Percentiles rank a stretch among this genome's conserved stretches.
Conservation (phyloP, 306 rosid genomes). For the Lupinus albus region DNA sequence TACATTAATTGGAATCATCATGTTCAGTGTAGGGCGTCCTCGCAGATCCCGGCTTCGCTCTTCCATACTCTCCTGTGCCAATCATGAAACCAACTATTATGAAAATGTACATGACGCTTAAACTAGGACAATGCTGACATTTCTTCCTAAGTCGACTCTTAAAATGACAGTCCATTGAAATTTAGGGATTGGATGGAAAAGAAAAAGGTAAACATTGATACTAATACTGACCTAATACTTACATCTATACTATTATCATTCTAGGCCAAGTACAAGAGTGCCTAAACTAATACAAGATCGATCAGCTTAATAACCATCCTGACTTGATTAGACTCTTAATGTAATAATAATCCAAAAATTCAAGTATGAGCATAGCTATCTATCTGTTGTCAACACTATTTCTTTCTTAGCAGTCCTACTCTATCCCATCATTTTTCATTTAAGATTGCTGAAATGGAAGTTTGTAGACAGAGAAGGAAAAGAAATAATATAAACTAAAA, state of each 20-base stretch:
- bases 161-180: conserved; percentile 17
- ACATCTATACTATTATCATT: not conserved
- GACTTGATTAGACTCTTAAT: not conserved
- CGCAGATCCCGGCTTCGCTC: conserved; percentile 86
- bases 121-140: not conserved
- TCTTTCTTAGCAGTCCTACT: not conserved
- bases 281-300: not conserved
- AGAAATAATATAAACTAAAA: too few relatives aligned
- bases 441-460: not conserved
- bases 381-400: not conserved
- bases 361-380: conserved; percentile 1
- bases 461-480: not conserved
- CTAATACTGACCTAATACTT: not conserved
- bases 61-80: conserved; percentile 95
- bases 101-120: conserved; percentile 26
- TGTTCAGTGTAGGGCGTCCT: conserved; percentile 87
- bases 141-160: conserved; percentile 14
- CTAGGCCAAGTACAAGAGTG: not conserved
- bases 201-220: not conserved
- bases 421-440: not conserved
- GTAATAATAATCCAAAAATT: not conserved
- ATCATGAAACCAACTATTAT: conserved; percentile 21
- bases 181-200: conserved; percentile 6
- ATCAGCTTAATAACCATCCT: not conserved
- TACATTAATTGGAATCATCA: conserved; percentile 94